Evolutionary conservation across 2,329 filamentous ascomycete genomes (phyloP), one percentile per base, ranked within the genome.

Genomic region (Diaporthe humulicola): DNA sequence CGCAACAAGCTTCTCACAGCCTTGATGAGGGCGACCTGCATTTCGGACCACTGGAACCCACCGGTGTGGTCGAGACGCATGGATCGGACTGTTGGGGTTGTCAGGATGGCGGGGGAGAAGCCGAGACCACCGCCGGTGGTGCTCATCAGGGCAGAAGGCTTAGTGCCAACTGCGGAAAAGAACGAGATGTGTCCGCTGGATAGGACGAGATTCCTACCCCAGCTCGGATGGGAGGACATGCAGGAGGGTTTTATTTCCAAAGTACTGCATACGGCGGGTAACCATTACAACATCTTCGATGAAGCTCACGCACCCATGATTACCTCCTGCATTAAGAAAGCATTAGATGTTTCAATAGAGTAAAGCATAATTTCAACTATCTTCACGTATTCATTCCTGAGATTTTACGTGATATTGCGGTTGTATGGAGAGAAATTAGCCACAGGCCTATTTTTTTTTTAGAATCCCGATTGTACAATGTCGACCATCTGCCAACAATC

Each of bases 201-300:
- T 33, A 64, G 58, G 22, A 64, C 58, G 33, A 33, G 58, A n/a
- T 64, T 64, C 40, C 15, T 64, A 12, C 58, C 58, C 10, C 58
- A 64, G 58, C 58, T 64, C 4, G 58, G 58, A 8, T 64, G 58
- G 58, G 58, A 64, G 58, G 58, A 64, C 36, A 36, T 64, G 36
- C 58, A 64, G 14, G n/a, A 33, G 14, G 33, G 25, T 5, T 64
- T 64, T 40, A 19, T 64, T 14, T 36, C 58, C 8, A 17, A 40
- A 12, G 58, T 64, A 9, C 40, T 64, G 10, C 58, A 33, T 22
- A 25, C 40, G 10, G 3, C 28, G 22, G 58, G 58, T 10, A 64
- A 33, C n/a, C 58, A 64, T n/a, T 64, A 64, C 58, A 64, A 64
- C 36, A 25, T 64, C 22, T 64, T 64, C 36, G 58, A 64, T 40